Base-by-base conservation (phyloP, 768 basidiomycete species). In the Rhizopogon vinicolor region DNA sequence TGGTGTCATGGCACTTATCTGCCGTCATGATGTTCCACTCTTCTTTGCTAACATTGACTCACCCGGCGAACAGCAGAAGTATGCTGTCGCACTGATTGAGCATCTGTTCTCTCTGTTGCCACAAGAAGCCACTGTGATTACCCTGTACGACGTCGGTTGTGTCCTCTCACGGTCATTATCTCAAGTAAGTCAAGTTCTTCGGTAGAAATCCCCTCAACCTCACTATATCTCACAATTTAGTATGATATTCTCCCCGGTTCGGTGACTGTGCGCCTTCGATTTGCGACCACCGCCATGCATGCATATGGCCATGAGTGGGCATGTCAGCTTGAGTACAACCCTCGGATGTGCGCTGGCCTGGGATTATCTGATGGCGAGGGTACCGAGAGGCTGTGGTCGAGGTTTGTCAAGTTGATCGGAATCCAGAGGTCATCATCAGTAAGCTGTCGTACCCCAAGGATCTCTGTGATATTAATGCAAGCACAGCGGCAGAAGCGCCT, bases 11-110 rank as follows among this genome's bases (percentile, higher is more conserved):
- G 69, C 67, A 0, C 58, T 76, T 0, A 69, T 74, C 0, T 77
- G 75, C 55, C 55, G 67, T 1, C 75, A 76, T 41, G 69, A 74
- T 41, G 67, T 73, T 10, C 67, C 69, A 0, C 51, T 76, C 0
- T 71, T 72, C 33, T 54, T 75, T 2, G 69, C 71, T 16, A 75
- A 79, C 51, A 75, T 78, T 13, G 68, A 72, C 53, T 63, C 72
- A 1, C 64, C 72, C n/a, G 72, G 75, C 9, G 70, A 76, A 52
- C 60, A 74, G 55, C 71, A 76, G 51, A 68, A 74, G 18, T 77
- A 71, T 58, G 64, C 67, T n/a, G 60, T 77, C 3, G 62, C 73
- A 0, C 61, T 76, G 0, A 55, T 78, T 1, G 51, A 68, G 22
- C 58, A 68, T 28, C 55, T 75, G 1, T 68, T 65, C 41, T 52